Evolutionary conservation across 257 asterid genomes (phyloP).

Genomic region (Solanum tarapatanum): DNA sequence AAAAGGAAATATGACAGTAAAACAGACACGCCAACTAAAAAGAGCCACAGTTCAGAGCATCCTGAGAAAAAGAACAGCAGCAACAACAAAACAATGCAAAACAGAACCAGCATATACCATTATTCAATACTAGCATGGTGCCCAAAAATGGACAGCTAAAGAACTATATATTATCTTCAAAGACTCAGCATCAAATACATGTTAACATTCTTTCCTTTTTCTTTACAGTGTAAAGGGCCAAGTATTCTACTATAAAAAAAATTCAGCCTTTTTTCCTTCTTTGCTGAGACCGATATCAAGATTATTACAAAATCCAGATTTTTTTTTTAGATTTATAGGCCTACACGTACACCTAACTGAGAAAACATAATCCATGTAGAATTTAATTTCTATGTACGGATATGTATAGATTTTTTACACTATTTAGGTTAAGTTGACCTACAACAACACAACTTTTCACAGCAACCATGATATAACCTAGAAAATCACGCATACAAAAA

Average conservation of each 20-base stretch:
- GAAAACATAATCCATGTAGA: background rate
- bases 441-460: background rate
- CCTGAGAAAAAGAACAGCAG: background rate
- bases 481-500: background rate
- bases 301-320: background rate
- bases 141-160: background rate
- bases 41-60: background rate
- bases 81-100: background rate
- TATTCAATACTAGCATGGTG: background rate
- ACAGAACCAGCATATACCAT: background rate
- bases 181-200: background rate
- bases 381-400: background rate
- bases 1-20: background rate
- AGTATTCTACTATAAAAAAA: background rate
- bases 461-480: background rate
- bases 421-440: background rate
- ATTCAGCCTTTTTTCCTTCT: background rate
- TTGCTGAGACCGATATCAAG: background rate
- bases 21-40: background rate
- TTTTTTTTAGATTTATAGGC: background rate
- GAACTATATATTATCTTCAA: background rate
- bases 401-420: background rate
- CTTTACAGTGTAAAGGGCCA: background rate
- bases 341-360: background rate
- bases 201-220: background rate